Conservation (phyloP, 805 yeast genomes). For the Nakazawaea ernobii region DNA sequence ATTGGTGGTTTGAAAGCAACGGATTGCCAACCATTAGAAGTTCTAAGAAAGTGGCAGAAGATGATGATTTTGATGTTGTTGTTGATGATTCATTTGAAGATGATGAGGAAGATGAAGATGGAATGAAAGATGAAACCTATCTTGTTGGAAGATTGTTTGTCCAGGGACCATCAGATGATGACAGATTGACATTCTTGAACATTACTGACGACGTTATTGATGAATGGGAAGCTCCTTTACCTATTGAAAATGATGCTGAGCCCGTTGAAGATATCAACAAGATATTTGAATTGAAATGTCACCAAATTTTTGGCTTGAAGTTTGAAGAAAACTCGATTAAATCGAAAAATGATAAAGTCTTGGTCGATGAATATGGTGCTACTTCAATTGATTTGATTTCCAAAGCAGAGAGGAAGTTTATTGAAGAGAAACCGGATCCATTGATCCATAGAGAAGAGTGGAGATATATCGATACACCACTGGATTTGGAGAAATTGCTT, state of each 20-base stretch:
- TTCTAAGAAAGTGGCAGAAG: slow-evolving; percentile 15
- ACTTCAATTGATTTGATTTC: slow-evolving; percentile 16
- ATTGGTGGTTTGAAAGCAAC: slow-evolving; percentile 92
- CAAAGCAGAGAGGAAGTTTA: slow-evolving; percentile 45
- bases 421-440: slow-evolving; percentile 62
- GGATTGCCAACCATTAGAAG: slow-evolving; percentile 55
- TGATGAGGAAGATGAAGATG: slow-evolving; percentile 40
- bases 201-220: slow-evolving; percentile 34
- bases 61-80: slow-evolving; percentile 19
- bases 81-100: slow-evolving; percentile 25
- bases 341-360: slow-evolving; percentile 16
- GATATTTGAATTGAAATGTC: background rate
- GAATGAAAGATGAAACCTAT: slow-evolving; percentile 48
- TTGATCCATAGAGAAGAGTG: slow-evolving; percentile 51
- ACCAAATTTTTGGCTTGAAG: slow-evolving; percentile 24
- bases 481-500: slow-evolving; percentile 50
- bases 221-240: slow-evolving; percentile 16
- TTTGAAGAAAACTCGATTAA: slow-evolving; percentile 22
- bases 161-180: slow-evolving; percentile 73
- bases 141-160: slow-evolving; percentile 84
- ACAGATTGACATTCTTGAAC: slow-evolving; percentile 23
- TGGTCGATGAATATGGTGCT: slow-evolving; percentile 33
- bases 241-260: background rate
- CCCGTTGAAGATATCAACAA: background rate
- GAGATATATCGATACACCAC: slow-evolving; percentile 61